Percentiles rank a stretch among this genome's conserved stretches.
These are phyloP conservation scores for Coemansia sp. DNA, from an alignment of 192 early-diverging fungal species.

Conservation along the genomic window DNA sequence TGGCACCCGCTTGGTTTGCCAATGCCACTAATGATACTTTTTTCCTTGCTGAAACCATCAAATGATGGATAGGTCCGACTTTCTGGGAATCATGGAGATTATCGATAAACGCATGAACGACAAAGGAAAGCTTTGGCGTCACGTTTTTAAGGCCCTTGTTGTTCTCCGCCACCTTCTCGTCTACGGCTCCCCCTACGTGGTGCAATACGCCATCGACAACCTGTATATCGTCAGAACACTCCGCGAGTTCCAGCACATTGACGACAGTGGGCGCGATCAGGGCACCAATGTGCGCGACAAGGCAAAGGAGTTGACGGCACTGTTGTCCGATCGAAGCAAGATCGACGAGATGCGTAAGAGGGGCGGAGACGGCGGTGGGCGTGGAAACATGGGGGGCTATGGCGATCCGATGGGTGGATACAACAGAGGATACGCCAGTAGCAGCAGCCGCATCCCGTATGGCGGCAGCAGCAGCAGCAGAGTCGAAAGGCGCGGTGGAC, in stretches of 20 bases:
- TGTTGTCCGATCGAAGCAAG: constrained; percentile 77
- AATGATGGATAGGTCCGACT: constrained; percentile 65
- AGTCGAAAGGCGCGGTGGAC: constrained; percentile 12
- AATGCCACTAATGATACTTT: too few relatives aligned
- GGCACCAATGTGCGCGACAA: constrained; percentile 93
- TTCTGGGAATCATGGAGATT: constrained; percentile 97
- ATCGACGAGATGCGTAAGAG: constrained; percentile 76
- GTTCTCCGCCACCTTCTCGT: constrained; percentile 86
- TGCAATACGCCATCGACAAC: constrained; percentile 87
- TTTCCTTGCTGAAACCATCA: background rate
- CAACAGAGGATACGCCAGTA: constrained; percentile 35
- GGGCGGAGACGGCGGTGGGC: constrained; percentile 52
- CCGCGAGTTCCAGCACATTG: constrained; percentile 95
- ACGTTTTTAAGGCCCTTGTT: constrained; percentile 93
- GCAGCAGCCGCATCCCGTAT: constrained; percentile 40
- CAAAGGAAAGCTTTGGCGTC: constrained; percentile 97
- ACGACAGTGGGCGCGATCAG: constrained; percentile 90
- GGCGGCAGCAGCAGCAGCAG: constrained; percentile 13
- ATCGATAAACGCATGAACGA: constrained; percentile 97
- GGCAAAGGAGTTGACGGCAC: constrained; percentile 84
- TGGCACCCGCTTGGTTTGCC: too few relatives aligned
- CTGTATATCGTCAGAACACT: constrained; percentile 93
- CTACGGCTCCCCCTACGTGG: constrained; percentile 83
- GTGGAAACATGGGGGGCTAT: constrained; percentile 61
- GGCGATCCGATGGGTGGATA: constrained; percentile 22